Conservation (phyloP, 192 early-diverging fungal species). For the Coemansia sp. region DNA sequence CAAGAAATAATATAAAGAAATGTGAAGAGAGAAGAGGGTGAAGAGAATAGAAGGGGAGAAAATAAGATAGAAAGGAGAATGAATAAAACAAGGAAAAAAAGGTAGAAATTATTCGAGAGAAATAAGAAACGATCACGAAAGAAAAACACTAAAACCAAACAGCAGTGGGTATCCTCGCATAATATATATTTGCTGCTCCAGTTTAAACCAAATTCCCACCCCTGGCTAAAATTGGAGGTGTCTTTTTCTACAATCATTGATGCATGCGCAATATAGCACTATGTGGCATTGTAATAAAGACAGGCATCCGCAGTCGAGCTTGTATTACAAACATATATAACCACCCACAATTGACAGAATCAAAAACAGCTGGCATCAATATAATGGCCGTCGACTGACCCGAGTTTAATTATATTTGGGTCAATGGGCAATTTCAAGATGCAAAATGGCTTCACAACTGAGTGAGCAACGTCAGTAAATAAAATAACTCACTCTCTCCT, state of each 20-base stretch:
- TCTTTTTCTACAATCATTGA: slow-evolving; percentile 7
- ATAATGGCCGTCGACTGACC: no score
- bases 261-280: slow-evolving; percentile 1
- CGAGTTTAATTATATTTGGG: no score
- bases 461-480: no score
- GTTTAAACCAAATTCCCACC: neutral
- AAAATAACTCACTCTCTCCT: no score
- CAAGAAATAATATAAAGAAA: neutral
- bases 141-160: no score
- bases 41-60: neutral
- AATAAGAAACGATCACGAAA: no score
- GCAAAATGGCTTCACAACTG: no score
- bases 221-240: slow-evolving; percentile 6
- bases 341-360: neutral
- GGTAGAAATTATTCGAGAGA: no score
- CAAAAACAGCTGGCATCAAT: neutral
- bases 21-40: neutral
- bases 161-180: neutral
- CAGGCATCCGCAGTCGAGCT: neutral
- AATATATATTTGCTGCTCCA: slow-evolving; percentile 4
- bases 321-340: neutral
- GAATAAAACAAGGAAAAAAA: neutral
- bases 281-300: neutral
- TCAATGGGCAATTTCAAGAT: no score
- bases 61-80: neutral